Evolutionary conservation across 306 rosid genomes (phyloP), one percentile per base, ranked within the genome.

Genomic region (Echinosophora koreensis): DNA sequence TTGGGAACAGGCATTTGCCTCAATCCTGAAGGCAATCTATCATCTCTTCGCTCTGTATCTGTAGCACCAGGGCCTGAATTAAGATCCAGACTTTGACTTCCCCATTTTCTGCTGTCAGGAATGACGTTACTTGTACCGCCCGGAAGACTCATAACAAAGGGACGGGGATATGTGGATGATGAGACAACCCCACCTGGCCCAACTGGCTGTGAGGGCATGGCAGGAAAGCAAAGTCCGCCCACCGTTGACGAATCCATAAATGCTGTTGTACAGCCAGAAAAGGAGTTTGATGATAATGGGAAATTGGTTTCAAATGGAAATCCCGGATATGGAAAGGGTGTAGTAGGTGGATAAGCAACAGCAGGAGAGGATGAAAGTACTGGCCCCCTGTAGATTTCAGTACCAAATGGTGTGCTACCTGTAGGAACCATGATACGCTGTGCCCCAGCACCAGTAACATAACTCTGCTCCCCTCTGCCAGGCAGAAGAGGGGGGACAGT

Each of bases 281-380:
- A 90, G 56, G 97, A 72, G 80, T 82, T 87, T 18, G 99, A 92
- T 37, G 97, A 81, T 69, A 92, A 42, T 54, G 97, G 88, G 72
- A 87, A 92, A 80, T 85, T 88, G 58, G 99, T 90, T 73, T 90
- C 99, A 71, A 95, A 92, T 22, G 97, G 96, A 73, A 92, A 95
- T 47, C 91, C 93, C 28, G 92, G 89, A 81, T 92, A 95, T 22
- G 87, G 97, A 82, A 86, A 90, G 71, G 96, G 84, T 27, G 88
- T 27, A 15, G 89, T 52, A 28, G 97, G 88, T 35, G 92, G 88
- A 68, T 90, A 90, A 9, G 90, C 84, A 86, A 90, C 86, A 32
- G 97, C 98, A n/a, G 96, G 94, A 30, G 99, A 79, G 44, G 97
- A 87, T 8, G 97, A 82, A 39, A 89, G 92, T 50, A 90, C 96